Base-by-base conservation (phyloP, 2,329 filamentous ascomycete species). In the Talaromyces albobiverticillius region DNA sequence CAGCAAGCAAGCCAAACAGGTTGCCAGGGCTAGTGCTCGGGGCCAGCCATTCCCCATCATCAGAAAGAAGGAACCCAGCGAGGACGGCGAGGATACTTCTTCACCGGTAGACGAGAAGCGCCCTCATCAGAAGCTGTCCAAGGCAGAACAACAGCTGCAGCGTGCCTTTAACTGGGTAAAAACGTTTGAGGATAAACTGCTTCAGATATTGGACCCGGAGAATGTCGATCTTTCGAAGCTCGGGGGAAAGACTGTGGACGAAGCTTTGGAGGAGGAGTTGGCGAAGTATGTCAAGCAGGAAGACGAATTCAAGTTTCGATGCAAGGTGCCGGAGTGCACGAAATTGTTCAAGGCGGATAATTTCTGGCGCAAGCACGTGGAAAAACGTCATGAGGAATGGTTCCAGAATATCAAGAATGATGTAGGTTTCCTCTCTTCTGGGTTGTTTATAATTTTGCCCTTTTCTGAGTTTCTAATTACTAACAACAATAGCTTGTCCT, bases 81-180 rank as follows among this genome's bases (percentile, higher is more conserved):
- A 84, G 25, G 86, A 88, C 16, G 79, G 82, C 11, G 84, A 84
- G 41, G 83, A 85, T 42, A 83, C 83, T 36, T 80, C 82, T 26
- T 83, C 85, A 1, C 84, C 87, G 6, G 80, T 82, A 5, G 82
- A 82, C 5, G 89, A 94, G 57, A 88, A 88, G 65, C 91, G 90
- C 64, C 85, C 87, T 58, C n/a, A n/a, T n/a, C 82, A 84, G 53
- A 85, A 83, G 56, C 80, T 85, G 22, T 85, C 81, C 48, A 96
- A 95, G 76, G 85, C 86, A 4, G 91, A 96, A 64, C 90, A 95
- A 69, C 94, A 97, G 68, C 83, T 97, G 13, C 89, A 95, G 65
- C 87, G 92, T 54, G 94, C 94, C 0, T 97, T 91, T 76, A 99
- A 97, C 67, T 99, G 95, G 94, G 95, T 99, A 57, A 95, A 89